phyloP scores from a whole-genome alignment of 1,284 basidiomycete species.

The Rhodotorula sp. region DNA sequence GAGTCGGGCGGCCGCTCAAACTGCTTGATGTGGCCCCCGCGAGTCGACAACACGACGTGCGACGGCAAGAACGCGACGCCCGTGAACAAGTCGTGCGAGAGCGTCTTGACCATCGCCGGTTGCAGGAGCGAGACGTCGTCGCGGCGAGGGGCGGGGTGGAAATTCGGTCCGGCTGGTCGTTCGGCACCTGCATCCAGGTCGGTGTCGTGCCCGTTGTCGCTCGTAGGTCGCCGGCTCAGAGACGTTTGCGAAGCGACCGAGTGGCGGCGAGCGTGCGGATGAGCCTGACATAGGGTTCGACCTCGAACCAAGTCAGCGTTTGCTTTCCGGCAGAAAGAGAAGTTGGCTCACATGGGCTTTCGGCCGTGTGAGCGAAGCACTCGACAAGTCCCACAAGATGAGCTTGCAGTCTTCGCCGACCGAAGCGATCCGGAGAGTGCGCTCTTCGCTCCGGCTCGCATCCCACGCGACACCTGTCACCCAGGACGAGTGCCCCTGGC shows the following conservation, averaged over 20 bases:
- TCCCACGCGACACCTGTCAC: constrained; percentile 89
- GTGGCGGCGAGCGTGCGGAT: constrained; percentile 26
- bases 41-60: constrained; percentile 19
- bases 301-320: too few species aligned
- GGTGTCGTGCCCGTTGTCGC: constrained; percentile 18
- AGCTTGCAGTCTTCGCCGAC: constrained; percentile 93
- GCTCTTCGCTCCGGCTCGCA: constrained; percentile 74
- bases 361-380: constrained; percentile 69
- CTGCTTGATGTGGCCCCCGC: constrained; percentile 29
- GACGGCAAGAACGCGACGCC: constrained; percentile 22
- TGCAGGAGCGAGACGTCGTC: constrained; percentile 88
- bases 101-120: constrained; percentile 68
- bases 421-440: constrained; percentile 67
- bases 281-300: neutral
- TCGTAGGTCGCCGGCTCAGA: constrained; percentile 5
- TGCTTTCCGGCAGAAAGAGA: too few species aligned
- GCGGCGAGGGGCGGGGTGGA: constrained; percentile 78
- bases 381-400: constrained; percentile 92
- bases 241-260: constrained; percentile 29
- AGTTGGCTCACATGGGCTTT: constrained; percentile 57
- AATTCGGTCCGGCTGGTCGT: constrained; percentile 21
- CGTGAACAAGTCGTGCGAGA: constrained; percentile 35
- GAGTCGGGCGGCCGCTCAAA: constrained; percentile 35
- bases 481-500: constrained; percentile 94
- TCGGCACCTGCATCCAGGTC: constrained; percentile 1